Conservation (phyloP, 257 asterid species). For the Hygrophila difformis region DNA sequence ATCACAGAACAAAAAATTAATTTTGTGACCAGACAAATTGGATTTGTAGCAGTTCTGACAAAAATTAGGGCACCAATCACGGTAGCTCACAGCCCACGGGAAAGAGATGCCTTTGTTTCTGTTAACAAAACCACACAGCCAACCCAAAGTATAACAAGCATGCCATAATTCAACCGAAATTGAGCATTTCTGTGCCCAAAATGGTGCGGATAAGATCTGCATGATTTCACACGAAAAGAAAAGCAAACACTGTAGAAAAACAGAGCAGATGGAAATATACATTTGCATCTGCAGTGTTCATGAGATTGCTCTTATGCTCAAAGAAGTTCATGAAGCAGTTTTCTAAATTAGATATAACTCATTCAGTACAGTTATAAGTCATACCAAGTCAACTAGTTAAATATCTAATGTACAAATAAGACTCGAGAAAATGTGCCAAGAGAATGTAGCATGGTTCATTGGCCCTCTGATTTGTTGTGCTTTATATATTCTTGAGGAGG, state of each 20-base stretch:
- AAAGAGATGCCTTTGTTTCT: too few relatives aligned
- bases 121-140: too few relatives aligned
- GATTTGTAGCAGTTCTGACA: too few relatives aligned
- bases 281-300: too few relatives aligned
- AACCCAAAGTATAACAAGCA: too few relatives aligned
- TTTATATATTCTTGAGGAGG: constrained; percentile 66
- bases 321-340: constrained; percentile 7
- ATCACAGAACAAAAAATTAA: background rate
- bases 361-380: constrained; percentile 14
- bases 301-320: too few relatives aligned
- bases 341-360: constrained; percentile 7
- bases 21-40: background rate
- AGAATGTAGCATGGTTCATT: constrained; percentile 25
- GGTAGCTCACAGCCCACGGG: too few relatives aligned
- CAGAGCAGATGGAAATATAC: constrained; percentile 3
- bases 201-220: too few relatives aligned
- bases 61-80: too few relatives aligned
- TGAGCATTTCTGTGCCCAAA: background rate
- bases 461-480: constrained; percentile 24
- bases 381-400: constrained; percentile 9
- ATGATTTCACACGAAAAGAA: background rate
- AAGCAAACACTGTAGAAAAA: too few relatives aligned
- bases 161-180: too few relatives aligned
- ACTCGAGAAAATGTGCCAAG: constrained; percentile 28
- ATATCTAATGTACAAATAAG: constrained; percentile 12